A percentile compares a stretch with the other conserved stretches of the same genome.
Conservation (phyloP, 306 rosid species). For the Vachellia pachyceras region DNA sequence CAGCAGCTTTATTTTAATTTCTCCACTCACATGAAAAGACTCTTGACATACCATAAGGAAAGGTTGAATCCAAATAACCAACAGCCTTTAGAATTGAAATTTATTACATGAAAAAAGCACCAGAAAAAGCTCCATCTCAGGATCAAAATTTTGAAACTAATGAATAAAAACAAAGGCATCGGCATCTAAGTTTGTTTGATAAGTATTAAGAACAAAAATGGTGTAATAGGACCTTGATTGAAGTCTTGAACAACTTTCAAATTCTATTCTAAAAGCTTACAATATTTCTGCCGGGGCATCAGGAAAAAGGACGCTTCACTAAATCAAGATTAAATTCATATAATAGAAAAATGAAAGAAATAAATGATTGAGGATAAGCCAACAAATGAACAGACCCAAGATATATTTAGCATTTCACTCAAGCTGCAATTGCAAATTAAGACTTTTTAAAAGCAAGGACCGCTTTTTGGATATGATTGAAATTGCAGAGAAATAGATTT, state of each 20-base stretch:
- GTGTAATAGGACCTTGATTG: not conserved
- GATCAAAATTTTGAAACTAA: not conserved
- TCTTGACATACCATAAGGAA: not conserved
- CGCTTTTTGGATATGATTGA: not conserved
- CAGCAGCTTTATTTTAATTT: not conserved
- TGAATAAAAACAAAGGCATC: not conserved
- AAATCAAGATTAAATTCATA: not conserved
- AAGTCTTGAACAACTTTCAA: not conserved
- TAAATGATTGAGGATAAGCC: not conserved
- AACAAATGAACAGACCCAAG: not conserved
- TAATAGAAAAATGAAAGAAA: not conserved
- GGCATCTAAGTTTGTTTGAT: not conserved
- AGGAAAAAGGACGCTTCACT: not conserved
- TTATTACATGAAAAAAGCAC: not conserved
- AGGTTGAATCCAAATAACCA: not conserved
- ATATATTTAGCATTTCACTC: not conserved
- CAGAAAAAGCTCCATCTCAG: not conserved
- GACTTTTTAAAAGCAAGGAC: not conserved
- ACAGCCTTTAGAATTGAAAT: not conserved
- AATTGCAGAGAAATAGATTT: not conserved
- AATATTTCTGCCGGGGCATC: not conserved
- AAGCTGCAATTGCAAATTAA: not conserved
- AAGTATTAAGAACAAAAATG: not conserved
- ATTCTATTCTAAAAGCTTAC: not conserved
- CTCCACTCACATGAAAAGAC: not conserved